Conservation (phyloP, 2,329 filamentous ascomycete species). For the Pochonia chlamydosporia region DNA sequence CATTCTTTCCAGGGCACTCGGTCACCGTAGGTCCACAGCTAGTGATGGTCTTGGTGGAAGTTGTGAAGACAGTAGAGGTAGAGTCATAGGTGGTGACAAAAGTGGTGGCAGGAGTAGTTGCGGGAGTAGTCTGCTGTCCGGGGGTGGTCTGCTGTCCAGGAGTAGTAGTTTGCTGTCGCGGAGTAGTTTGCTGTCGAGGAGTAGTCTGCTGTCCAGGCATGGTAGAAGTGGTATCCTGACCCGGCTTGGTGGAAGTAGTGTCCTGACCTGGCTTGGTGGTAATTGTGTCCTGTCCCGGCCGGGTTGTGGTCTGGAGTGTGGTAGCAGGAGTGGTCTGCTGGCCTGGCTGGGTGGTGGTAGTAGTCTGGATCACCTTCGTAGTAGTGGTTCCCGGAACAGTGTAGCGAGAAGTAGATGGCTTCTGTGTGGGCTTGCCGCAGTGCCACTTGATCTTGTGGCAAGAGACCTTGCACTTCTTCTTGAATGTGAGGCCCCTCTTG, state of each 20-base stretch:
- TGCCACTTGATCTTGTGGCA: constrained; percentile 48
- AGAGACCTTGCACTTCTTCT: constrained; percentile 58
- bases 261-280: neutral
- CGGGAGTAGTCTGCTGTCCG: constrained; percentile 4
- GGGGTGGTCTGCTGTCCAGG: constrained; percentile 1
- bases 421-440: constrained; percentile 41
- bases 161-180: no score
- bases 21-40: constrained; percentile 39
- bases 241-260: constrained; percentile 4
- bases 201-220: neutral
- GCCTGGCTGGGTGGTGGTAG: constrained; percentile 3
- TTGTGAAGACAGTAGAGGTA: constrained; percentile 46
- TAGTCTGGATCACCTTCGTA: neutral
- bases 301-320: neutral
- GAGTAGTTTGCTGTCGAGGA: constrained; percentile 3
- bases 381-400: neutral
- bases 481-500: constrained; percentile 26
- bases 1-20: constrained; percentile 46
- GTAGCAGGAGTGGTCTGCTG: constrained; percentile 11
- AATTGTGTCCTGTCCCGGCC: neutral
- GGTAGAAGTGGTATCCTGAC: neutral
- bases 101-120: constrained; percentile 8
- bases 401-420: neutral
- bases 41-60: constrained; percentile 43
- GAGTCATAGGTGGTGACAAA: constrained; percentile 33